These are phyloP conservation scores for Berberis vulgaris DNA, from an alignment of 164 flowering plant species.

Conservation along the genomic window DNA sequence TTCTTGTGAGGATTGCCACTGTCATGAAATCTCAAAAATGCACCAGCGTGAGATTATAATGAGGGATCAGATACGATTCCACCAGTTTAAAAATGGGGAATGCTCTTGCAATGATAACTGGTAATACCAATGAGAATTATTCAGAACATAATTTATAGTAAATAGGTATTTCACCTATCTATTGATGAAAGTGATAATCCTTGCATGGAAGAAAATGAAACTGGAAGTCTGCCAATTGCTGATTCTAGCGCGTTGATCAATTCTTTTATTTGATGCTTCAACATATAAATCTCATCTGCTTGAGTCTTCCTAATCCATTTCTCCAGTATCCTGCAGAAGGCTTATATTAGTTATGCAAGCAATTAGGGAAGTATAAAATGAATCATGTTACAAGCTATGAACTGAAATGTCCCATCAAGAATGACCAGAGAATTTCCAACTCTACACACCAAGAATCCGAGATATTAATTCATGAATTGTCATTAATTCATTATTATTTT, in stretches of 20 bases:
- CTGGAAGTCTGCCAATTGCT: slow-evolving; percentile 13
- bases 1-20: slow-evolving; percentile 38
- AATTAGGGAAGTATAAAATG: background rate
- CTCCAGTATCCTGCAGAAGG: slow-evolving; percentile 19
- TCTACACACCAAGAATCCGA: too few species aligned
- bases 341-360: background rate
- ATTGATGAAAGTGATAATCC: slow-evolving; percentile 20
- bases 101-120: slow-evolving; percentile 40
- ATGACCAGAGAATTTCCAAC: too few species aligned
- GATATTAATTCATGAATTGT: too few species aligned
- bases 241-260: slow-evolving; percentile 17
- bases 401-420: background rate
- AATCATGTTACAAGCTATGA: background rate
- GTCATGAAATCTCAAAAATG: slow-evolving; percentile 33
- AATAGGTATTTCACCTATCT: slow-evolving; percentile 11
- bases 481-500: too few species aligned
- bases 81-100: slow-evolving; percentile 31
- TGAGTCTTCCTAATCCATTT: slow-evolving; percentile 24
- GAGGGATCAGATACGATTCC: slow-evolving; percentile 36
- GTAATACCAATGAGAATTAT: slow-evolving; percentile 12
- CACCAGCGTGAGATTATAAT: slow-evolving; percentile 25
- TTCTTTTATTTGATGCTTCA: slow-evolving; percentile 16
- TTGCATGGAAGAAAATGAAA: slow-evolving; percentile 21
- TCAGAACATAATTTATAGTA: background rate
- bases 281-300: slow-evolving; percentile 26